A percentile compares a stretch with the other conserved stretches of the same genome.
phyloP scores from a whole-genome alignment of 2,329 filamentous ascomycete species.

The Juglanconis juglandina region DNA sequence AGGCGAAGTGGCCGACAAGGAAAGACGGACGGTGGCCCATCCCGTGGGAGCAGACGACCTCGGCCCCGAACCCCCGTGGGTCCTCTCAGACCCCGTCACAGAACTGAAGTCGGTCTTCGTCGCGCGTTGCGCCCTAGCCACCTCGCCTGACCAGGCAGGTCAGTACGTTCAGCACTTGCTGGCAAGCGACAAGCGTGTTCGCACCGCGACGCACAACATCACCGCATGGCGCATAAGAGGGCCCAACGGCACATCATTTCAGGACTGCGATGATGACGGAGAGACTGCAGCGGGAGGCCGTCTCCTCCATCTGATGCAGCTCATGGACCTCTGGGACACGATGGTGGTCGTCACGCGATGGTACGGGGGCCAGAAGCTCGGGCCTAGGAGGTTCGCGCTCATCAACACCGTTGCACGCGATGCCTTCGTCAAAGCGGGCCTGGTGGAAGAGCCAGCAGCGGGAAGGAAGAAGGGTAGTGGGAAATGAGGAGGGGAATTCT shows the following conservation, averaged over 20 bases:
- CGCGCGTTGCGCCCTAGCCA: slow-evolving; percentile 69
- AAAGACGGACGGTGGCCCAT: slow-evolving; percentile 7
- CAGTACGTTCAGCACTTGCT: slow-evolving; percentile 72
- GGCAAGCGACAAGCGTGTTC: slow-evolving; percentile 76
- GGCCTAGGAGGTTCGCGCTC: slow-evolving; percentile 82
- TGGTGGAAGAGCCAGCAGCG: slow-evolving; percentile 52
- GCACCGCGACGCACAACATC: slow-evolving; percentile 92
- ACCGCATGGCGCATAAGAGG: slow-evolving; percentile 84
- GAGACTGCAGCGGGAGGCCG: slow-evolving; percentile 87
- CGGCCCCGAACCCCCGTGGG: slow-evolving; percentile 57
- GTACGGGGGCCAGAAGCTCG: slow-evolving; percentile 90
- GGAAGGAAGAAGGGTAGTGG: slow-evolving; percentile 42
- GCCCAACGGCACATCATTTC: slow-evolving; percentile 56
- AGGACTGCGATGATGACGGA: slow-evolving; percentile 95
- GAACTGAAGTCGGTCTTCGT: slow-evolving; percentile 89
- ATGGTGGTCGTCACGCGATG: slow-evolving; percentile 92
- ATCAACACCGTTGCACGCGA: slow-evolving; percentile 87
- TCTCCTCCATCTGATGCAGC: slow-evolving; percentile 83
- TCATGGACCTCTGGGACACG: slow-evolving; percentile 91
- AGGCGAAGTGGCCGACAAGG: slow-evolving; percentile 14
- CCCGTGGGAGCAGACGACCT: slow-evolving; percentile 14
- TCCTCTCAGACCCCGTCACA: slow-evolving; percentile 66
- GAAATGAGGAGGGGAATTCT: slow-evolving; percentile 21
- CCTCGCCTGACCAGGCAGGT: slow-evolving; percentile 67
- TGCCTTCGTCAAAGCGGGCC: slow-evolving; percentile 73